A percentile compares a stretch with the other conserved stretches of the same genome.
Evolutionary conservation across 139 green algal species (phyloP).

Genomic region (Parachlorella kessleri): DNA sequence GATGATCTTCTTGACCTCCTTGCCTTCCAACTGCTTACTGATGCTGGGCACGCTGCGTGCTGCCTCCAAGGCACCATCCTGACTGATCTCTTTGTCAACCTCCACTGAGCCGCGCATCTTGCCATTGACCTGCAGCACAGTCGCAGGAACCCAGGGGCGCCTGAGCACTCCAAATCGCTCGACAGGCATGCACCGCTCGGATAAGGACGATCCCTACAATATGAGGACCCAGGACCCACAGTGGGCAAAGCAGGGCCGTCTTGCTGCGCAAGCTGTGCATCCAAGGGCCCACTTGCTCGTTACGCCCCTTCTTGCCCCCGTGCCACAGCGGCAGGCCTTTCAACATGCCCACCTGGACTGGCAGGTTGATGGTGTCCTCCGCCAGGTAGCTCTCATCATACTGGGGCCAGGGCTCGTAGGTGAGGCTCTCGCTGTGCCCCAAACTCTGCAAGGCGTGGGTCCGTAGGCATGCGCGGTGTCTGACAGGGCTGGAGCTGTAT

Average conservation of each 20-base stretch:
- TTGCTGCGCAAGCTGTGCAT: too few species aligned
- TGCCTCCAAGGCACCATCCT: slow-evolving; percentile 78
- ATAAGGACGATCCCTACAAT: too few species aligned
- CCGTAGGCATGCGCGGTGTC: too few species aligned
- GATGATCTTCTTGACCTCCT: slow-evolving; percentile 93
- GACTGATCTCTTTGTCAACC: slow-evolving; percentile 55
- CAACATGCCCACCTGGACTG: slow-evolving; percentile 79
- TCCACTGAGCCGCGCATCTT: slow-evolving; percentile 90
- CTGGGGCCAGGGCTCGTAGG: slow-evolving; percentile 87
- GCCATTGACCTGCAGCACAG: slow-evolving; percentile 90
- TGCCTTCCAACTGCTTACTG: slow-evolving; percentile 71
- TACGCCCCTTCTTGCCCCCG: too few species aligned
- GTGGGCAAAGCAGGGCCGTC: too few species aligned
- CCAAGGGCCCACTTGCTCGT: too few species aligned
- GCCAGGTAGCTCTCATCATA: slow-evolving; percentile 80
- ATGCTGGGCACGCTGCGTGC: slow-evolving; percentile 55
- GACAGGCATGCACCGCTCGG: too few species aligned
- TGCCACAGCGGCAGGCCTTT: too few species aligned
- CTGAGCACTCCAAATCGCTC: too few species aligned
- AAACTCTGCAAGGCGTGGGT: slow-evolving; percentile 40
- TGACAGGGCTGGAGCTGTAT: too few species aligned
- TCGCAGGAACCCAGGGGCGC: too few species aligned
- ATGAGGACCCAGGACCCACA: too few species aligned
- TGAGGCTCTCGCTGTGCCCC: slow-evolving; percentile 64
- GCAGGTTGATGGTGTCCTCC: slow-evolving; percentile 79